These are phyloP conservation scores for Ustilago loliicola DNA, from an alignment of 1,284 basidiomycete species.

Conservation along the genomic window DNA sequence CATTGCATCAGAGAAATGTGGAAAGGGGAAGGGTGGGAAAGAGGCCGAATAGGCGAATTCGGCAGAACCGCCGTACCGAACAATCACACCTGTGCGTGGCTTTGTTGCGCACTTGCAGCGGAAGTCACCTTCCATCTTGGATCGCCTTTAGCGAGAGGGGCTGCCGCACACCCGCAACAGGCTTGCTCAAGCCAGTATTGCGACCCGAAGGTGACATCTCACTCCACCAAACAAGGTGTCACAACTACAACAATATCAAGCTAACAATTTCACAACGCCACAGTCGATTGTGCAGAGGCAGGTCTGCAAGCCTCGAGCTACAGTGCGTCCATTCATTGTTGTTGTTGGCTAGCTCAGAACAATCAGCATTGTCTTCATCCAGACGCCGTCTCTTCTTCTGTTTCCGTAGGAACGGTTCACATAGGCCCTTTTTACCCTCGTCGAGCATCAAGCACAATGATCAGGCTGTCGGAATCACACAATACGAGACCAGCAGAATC, in stretches of 20 bases:
- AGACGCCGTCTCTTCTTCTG: neutral
- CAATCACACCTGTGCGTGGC: neutral
- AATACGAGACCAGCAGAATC: neutral
- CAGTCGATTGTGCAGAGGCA: neutral
- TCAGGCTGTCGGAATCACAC: neutral
- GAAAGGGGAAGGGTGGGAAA: neutral
- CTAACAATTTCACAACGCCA: neutral
- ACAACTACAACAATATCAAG: neutral
- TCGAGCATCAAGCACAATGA: too few relatives aligned
- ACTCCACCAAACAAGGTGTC: neutral
- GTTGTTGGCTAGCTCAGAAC: neutral
- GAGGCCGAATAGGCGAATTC: neutral
- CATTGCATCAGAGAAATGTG: neutral
- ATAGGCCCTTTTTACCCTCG: too few relatives aligned
- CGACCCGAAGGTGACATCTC: neutral
- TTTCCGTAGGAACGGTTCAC: neutral
- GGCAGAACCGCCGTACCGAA: neutral
- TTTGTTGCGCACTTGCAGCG: neutral
- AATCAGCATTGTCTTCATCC: neutral
- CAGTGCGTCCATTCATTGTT: neutral
- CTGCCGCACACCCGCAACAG: conserved; percentile 22
- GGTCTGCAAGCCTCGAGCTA: neutral
- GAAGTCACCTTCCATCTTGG: neutral
- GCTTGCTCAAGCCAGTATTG: neutral
- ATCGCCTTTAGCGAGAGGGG: conserved; percentile 11